Evolutionary conservation across 1,284 basidiomycete genomes (phyloP), one percentile per base, ranked within the genome.

Genomic region (Salmacisia buchloeana): DNA sequence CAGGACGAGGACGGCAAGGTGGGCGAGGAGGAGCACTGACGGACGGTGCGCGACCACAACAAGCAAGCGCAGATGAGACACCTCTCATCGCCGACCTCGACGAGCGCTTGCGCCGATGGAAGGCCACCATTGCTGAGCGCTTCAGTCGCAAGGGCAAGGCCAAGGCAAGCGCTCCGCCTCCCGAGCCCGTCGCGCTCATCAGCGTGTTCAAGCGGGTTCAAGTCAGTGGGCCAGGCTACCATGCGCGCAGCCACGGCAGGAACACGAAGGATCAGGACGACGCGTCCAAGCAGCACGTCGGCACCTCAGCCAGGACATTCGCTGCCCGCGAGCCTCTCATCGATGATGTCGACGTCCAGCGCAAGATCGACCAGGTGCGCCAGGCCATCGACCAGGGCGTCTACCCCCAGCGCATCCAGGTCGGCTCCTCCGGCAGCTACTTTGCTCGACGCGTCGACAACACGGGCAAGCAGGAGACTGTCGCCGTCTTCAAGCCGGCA

Each of bases 401-500:
- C 29, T 65, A 72, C 27, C 77, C 77, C 12, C 73, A 77, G 63
- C 78, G 78, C 76, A 79, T 79, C 62, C 63, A 71, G 23, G 69
- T 70, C 1, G 77, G 77, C 29, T 70, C 71, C 1, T 73, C 70
- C 36, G 77, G 77, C 15, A 78, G 77, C 21, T 79, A 79, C 58
- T 75, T 79, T 63, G 61, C 69, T 29, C 63, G 63, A 6, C 33
- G 35, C 0, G 58, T 34, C 21, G 46, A 61, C 15, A 15, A 34
- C 15, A 59, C 52, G 7, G 12, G 64, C 10, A 15, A 59, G 1
- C 35, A 43, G 45, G 38, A 57, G 12, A 69, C 72, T 2, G 69
- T 70, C 5, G 77, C 69, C 36, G 77, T 79, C 9, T 79, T 79
- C 62, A 79, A 79, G 59, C 77, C 77, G 0, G 71, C 73, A 58